Percentiles rank a stretch among this genome's conserved stretches.
Conservation (phyloP, 768 basidiomycete species). For the Candolleomyces efflorescens region DNA sequence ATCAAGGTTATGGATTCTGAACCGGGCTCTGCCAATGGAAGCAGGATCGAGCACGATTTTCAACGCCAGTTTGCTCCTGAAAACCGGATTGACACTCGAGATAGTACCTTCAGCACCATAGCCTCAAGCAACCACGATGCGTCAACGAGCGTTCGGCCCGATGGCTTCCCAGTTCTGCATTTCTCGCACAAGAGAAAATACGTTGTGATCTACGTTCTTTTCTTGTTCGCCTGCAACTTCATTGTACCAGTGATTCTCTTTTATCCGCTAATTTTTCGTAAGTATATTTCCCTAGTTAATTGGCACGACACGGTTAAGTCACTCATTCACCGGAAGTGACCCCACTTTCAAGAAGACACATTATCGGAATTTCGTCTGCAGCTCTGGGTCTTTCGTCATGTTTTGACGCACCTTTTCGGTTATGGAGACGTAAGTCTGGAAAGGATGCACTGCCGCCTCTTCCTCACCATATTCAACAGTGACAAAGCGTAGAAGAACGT, state of each 20-base stretch:
- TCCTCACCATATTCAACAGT: slow-evolving; percentile 10
- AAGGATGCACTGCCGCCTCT: not conserved
- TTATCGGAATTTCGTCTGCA: slow-evolving; percentile 25
- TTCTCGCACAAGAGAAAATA: slow-evolving; percentile 17
- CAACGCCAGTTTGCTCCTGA: no score
- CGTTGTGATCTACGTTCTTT: slow-evolving; percentile 19
- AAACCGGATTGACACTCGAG: no score
- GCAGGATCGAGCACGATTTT: no score
- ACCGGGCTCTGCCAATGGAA: no score
- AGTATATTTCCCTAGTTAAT: slow-evolving; percentile 6
- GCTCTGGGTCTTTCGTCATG: slow-evolving; percentile 27
- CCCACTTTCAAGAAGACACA: slow-evolving; percentile 16
- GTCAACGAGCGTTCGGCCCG: not conserved
- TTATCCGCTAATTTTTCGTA: slow-evolving; percentile 22
- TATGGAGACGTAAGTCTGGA: slow-evolving; percentile 21
- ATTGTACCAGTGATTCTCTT: slow-evolving; percentile 24
- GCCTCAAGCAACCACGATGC: not conserved
- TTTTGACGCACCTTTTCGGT: slow-evolving; percentile 25
- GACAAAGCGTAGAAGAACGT: slow-evolving; percentile 15
- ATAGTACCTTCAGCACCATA: no score
- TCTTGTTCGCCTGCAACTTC: slow-evolving; percentile 25
- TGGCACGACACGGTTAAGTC: not conserved
- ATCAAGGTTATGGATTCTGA: no score
- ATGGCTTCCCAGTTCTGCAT: slow-evolving; percentile 8
- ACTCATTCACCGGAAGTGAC: slow-evolving; percentile 13